These are phyloP conservation scores for Microcyclosporella mali DNA, from an alignment of 2,329 filamentous ascomycete species.

Conservation along the genomic window DNA sequence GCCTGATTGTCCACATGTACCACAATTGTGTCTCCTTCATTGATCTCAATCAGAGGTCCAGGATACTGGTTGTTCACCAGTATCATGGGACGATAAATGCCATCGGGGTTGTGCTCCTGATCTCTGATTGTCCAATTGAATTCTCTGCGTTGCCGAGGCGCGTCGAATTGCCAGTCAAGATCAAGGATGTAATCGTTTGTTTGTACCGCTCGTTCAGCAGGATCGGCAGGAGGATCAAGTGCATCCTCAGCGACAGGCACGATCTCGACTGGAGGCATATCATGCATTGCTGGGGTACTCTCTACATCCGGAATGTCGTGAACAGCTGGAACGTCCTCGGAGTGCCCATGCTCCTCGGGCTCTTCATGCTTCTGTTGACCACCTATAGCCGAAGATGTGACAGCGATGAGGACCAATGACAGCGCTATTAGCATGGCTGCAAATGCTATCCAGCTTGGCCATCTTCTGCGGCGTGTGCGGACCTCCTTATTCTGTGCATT, in stretches of 20 bases:
- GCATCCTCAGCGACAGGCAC: too few species aligned
- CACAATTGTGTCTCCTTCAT: conserved; percentile 31
- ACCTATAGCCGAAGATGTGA: conserved; percentile 1
- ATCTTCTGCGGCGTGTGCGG: too few species aligned
- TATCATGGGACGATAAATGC: conserved; percentile 37
- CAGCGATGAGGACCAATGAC: not conserved
- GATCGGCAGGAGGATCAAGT: too few species aligned
- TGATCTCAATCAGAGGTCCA: conserved; percentile 32
- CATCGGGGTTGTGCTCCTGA: conserved; percentile 56
- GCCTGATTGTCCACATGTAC: conserved; percentile 35
- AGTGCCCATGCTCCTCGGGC: too few species aligned
- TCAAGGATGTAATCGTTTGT: conserved; percentile 52
- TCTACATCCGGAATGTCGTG: too few species aligned
- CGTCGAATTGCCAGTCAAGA: conserved; percentile 50
- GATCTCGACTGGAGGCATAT: too few species aligned
- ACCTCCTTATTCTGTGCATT: not conserved
- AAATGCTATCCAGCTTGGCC: not conserved
- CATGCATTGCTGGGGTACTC: too few species aligned
- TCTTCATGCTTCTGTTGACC: not conserved
- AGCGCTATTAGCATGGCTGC: not conserved
- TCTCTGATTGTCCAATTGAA: conserved; percentile 58
- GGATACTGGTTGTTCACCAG: conserved; percentile 32
- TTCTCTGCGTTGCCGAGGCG: conserved; percentile 47
- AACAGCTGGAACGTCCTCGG: too few species aligned
- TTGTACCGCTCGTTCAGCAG: conserved; percentile 11